Evolutionary conservation across 129 eudicot genomes (phyloP), one percentile per base, ranked within the genome.

Genomic region (Chrysanthemum seticuspe): DNA sequence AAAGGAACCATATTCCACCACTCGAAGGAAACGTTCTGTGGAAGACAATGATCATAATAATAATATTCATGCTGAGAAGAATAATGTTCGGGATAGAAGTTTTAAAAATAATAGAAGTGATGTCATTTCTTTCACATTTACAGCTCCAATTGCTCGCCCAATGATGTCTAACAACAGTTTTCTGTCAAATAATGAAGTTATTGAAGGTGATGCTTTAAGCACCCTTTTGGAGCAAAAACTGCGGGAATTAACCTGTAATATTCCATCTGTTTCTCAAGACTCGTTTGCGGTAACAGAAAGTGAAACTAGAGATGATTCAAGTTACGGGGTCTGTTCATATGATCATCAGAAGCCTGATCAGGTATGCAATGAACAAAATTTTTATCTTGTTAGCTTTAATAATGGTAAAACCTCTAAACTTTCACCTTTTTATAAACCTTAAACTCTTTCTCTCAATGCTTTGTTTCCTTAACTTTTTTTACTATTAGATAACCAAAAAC

Each of bases 71-170:
- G 57, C 51, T 5, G 90, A 87, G 40, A 76, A 74, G 50, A 75
- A 80, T 75, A 65, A 64, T 48, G 70, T 64, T 55, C 74, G 79
- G 68, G 80, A 72, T 55, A 89, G 81, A 85, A 89, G 83, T 47
- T 84, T 75, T 66, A 82, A 77, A 81, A 88, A 78, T 48, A 86
- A 79, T 3, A 83, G 85, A 69, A 78, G 65, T 25, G 97, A 88
- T 71, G 89, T 90, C 34, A 78, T 90, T 82, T 94, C 97, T 29
- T 94, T 94, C 75, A 94, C 97, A 36, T 94, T 94, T 77, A 87
- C 87, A 68, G 70, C 99, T 79, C 99, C 99, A 50, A 77, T 94
- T 78, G 65, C 92, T 12, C 84, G 96, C 8, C 73, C 78, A 1
- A 80, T 73, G 62, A 49, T 62, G 66, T 71, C 83, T 10, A 49